Conservation (phyloP, 2,329 filamentous ascomycete genomes). For the Neopestalotiopsis clavispora region DNA sequence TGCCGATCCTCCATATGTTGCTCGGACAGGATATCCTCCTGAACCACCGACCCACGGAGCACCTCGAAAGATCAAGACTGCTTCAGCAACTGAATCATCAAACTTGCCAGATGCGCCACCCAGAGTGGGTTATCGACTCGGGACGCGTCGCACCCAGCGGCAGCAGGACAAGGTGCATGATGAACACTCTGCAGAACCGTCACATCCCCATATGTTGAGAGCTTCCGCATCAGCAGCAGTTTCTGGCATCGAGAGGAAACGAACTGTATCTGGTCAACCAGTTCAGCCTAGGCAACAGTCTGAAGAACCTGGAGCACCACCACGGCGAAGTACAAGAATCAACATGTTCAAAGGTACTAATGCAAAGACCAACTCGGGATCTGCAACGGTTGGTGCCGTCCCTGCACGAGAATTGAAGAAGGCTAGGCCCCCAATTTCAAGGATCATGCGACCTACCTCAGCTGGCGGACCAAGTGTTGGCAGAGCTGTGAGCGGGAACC, state of each 20-base stretch:
- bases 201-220: conserved; percentile 40
- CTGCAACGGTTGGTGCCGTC: conserved; percentile 60
- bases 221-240: conserved; percentile 42
- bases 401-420: conserved; percentile 81
- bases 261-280: conserved; percentile 87
- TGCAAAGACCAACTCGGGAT: conserved; percentile 65
- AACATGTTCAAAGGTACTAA: conserved; percentile 72
- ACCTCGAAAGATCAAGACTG: conserved; percentile 56
- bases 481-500: conserved; percentile 87
- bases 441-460: conserved; percentile 66
- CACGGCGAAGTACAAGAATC: conserved; percentile 74
- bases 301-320: conserved; percentile 66
- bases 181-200: conserved; percentile 50
- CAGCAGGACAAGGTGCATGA: conserved; percentile 40
- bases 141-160: conserved; percentile 44
- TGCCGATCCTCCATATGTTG: conserved; percentile 39
- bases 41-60: conserved; percentile 58
- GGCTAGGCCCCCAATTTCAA: conserved; percentile 73
- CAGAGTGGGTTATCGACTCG: conserved; percentile 65
- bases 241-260: conserved; percentile 72
- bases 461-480: conserved; percentile 75
- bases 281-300: conserved; percentile 57
- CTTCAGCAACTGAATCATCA: conserved; percentile 55
- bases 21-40: conserved; percentile 35
- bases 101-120: conserved; percentile 60